These are phyloP conservation scores for Meyerozyma guilliermondii DNA, from an alignment of 1,139 yeast species.

Conservation along the genomic window DNA sequence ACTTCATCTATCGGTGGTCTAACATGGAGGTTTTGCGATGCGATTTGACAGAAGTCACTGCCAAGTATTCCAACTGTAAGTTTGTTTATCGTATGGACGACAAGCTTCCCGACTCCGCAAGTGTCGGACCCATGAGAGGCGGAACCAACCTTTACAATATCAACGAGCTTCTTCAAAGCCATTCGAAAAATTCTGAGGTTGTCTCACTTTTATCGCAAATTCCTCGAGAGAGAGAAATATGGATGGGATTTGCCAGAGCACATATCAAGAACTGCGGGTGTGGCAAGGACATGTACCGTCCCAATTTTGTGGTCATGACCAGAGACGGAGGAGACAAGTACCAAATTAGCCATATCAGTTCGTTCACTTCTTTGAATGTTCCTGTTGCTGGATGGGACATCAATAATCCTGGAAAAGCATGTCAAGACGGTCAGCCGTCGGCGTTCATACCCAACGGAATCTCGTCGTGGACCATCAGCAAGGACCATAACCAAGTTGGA, in stretches of 20 bases:
- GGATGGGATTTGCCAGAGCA: slow-evolving; percentile 24
- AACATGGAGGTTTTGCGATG: slow-evolving; percentile 23
- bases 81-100: background rate
- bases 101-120: background rate
- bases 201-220: slow-evolving; percentile 1
- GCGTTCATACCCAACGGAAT: slow-evolving; percentile 25
- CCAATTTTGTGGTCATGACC: slow-evolving; percentile 20
- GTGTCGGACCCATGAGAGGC: slow-evolving; percentile 2
- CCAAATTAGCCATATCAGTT: slow-evolving; percentile 12
- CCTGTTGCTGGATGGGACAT: slow-evolving; percentile 18
- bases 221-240: slow-evolving; percentile 19
- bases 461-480: slow-evolving; percentile 15
- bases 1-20: slow-evolving; percentile 27
- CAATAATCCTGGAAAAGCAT: slow-evolving; percentile 11
- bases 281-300: slow-evolving; percentile 20
- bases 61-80: background rate
- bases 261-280: slow-evolving; percentile 24
- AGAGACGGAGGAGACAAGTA: slow-evolving; percentile 9
- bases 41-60: slow-evolving; percentile 8
- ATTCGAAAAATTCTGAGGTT: background rate
- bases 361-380: slow-evolving; percentile 7
- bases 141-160: slow-evolving; percentile 1
- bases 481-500: slow-evolving; percentile 1
- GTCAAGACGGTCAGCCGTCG: slow-evolving; percentile 12
- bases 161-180: background rate